phyloP scores from a whole-genome alignment of 2,329 filamentous ascomycete genomes.

The Epichloe gansuensis region DNA sequence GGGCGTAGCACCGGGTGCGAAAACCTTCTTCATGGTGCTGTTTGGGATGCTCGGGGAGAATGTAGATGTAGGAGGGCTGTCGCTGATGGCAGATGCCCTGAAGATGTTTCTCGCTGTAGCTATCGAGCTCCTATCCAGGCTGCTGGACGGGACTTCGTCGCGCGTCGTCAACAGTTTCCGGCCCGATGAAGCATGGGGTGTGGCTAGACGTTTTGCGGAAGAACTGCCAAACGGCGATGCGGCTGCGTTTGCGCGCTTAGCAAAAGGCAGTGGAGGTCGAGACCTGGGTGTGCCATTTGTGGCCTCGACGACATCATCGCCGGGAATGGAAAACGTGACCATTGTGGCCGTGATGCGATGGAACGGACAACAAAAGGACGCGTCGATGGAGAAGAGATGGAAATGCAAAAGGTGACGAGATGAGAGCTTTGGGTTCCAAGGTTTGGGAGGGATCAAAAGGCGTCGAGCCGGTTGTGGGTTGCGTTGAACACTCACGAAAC shows the following conservation, averaged over 20 bases:
- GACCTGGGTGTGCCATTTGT: constrained; percentile 24
- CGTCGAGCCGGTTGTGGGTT: background rate
- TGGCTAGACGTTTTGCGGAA: constrained; percentile 22
- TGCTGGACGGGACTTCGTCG: constrained; percentile 23
- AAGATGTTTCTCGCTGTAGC: constrained; percentile 29
- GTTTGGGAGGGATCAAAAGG: background rate
- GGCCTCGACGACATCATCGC: constrained; percentile 20
- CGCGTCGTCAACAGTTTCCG: constrained; percentile 23
- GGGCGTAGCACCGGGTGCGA: constrained; percentile 32
- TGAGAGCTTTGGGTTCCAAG: background rate
- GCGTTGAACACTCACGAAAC: constrained; percentile 2
- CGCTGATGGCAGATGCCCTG: constrained; percentile 24
- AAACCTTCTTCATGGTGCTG: constrained; percentile 34
- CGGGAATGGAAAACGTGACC: constrained; percentile 27
- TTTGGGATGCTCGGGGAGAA: constrained; percentile 35
- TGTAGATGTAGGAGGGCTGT: constrained; percentile 18
- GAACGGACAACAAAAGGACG: background rate
- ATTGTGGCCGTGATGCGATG: constrained; percentile 11
- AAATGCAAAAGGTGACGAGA: background rate
- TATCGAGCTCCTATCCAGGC: constrained; percentile 23
- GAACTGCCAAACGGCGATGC: constrained; percentile 22
- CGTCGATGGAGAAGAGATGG: background rate
- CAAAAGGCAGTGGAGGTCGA: constrained; percentile 29
- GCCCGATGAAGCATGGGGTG: constrained; percentile 24
- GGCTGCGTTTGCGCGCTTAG: constrained; percentile 28